A percentile compares a stretch with the other conserved stretches of the same genome.
These are phyloP conservation scores for Helianthus tuberosus DNA, from an alignment of 129 eudicot species.

Conservation along the genomic window DNA sequence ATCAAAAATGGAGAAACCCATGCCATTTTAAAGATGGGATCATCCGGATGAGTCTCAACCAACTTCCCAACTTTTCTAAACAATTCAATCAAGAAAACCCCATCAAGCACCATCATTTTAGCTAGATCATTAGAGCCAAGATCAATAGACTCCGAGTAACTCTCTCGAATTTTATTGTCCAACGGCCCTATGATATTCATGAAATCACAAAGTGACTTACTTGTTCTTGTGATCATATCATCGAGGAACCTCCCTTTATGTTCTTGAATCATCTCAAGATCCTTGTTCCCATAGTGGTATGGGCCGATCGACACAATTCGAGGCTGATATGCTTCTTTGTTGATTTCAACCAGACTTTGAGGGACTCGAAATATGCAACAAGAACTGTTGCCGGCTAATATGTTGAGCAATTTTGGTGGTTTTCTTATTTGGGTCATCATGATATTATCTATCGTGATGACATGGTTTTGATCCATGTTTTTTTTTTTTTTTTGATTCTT, in stretches of 20 bases:
- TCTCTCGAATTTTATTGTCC: conserved; percentile 26
- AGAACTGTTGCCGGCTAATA: conserved; percentile 26
- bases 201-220: conserved; percentile 20
- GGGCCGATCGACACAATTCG: too few species aligned
- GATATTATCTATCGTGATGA: conserved; percentile 26
- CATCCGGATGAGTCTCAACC: conserved; percentile 13
- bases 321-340: too few species aligned
- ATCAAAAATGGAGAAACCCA: conserved; percentile 41
- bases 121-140: conserved; percentile 28
- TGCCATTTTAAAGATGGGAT: conserved; percentile 37
- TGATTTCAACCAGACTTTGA: too few species aligned
- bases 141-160: conserved; percentile 35
- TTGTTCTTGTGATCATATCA: conserved; percentile 20
- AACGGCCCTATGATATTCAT: conserved; percentile 5
- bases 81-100: conserved; percentile 37
- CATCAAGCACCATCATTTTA: conserved; percentile 50
- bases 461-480: conserved; percentile 3
- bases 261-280: conserved; percentile 30
- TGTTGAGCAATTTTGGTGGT: conserved; percentile 31
- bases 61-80: conserved; percentile 40
- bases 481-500: neutral
- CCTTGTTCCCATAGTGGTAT: too few species aligned
- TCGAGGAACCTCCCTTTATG: conserved; percentile 41
- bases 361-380: too few species aligned
- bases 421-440: conserved; percentile 27